Evolutionary conservation across 129 eudicot species (phyloP).

Genomic region (Cynara cardunculus): DNA sequence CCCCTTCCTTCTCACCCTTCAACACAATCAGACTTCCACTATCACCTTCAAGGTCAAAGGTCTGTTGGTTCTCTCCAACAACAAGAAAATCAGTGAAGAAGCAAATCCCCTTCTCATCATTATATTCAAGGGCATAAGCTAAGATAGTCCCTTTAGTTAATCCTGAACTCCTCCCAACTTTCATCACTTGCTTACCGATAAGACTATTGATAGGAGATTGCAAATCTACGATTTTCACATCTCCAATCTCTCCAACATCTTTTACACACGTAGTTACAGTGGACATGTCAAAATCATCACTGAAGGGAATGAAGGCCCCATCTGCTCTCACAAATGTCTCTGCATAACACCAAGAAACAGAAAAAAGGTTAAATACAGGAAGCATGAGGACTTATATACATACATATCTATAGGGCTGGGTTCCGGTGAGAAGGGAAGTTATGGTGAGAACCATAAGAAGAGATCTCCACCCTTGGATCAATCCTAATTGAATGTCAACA

Average conservation of each 20-base stretch:
- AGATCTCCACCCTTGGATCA: too few species aligned
- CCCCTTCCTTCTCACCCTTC: constrained; percentile 60
- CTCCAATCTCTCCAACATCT: constrained; percentile 89
- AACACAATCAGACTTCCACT: constrained; percentile 82
- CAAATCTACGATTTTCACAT: constrained; percentile 69
- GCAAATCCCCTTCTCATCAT: constrained; percentile 94
- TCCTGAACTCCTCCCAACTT: constrained; percentile 97
- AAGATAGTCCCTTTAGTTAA: constrained; percentile 80
- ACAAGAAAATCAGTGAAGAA: constrained; percentile 95
- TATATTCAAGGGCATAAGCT: constrained; percentile 95
- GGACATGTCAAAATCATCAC: constrained; percentile 88
- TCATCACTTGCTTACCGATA: constrained; percentile 88
- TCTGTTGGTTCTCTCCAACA: constrained; percentile 90
- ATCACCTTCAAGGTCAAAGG: constrained; percentile 97
- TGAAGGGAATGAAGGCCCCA: constrained; percentile 95
- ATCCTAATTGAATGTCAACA: too few species aligned
- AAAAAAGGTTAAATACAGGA: neutral
- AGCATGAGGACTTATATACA: neutral
- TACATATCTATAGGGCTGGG: too few species aligned
- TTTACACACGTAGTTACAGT: constrained; percentile 84
- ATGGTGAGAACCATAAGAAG: too few species aligned
- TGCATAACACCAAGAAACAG: constrained; percentile 21
- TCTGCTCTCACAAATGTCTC: constrained; percentile 99
- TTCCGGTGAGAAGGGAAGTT: too few species aligned
- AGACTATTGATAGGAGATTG: constrained; percentile 78